Conservation (phyloP, 176 grass and related monocot genomes). For the Chrysopogon serrulatus region DNA sequence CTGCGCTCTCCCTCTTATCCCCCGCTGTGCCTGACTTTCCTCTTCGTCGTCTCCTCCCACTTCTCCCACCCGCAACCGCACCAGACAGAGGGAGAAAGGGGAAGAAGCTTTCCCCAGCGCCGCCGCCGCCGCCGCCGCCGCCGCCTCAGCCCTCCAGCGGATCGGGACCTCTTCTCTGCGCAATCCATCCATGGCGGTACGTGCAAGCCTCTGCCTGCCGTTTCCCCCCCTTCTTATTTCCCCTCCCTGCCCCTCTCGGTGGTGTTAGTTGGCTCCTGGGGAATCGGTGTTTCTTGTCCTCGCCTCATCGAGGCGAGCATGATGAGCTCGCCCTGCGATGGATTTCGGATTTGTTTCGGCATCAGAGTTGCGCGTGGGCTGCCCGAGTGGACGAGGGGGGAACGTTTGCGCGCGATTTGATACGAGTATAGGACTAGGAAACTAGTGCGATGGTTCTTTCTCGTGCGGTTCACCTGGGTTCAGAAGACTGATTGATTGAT, state of each 20-base stretch:
- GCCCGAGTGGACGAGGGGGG: background rate
- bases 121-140: background rate
- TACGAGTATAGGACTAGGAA: background rate
- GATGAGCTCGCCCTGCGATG: background rate
- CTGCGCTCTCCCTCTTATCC: background rate
- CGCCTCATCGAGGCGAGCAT: conserved; percentile 34
- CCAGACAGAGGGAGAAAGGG: background rate
- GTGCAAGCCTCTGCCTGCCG: background rate
- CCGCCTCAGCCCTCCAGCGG: background rate
- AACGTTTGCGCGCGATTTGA: background rate
- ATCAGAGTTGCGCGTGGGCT: background rate
- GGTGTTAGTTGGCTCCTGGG: background rate
- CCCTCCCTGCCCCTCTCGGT: background rate
- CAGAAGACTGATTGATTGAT: background rate
- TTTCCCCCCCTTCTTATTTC: fast-evolving
- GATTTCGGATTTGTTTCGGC: background rate
- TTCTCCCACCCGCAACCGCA: background rate
- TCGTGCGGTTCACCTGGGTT: background rate
- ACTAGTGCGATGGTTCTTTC: background rate
- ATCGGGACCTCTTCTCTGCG: background rate
- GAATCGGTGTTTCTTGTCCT: background rate
- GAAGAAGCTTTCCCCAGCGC: background rate
- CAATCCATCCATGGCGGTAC: conserved; percentile 57
- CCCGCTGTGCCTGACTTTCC: conserved; percentile 9
- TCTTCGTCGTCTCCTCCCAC: background rate